Percentiles rank a stretch among this genome's conserved stretches.
These are phyloP conservation scores for Telfairia occidentalis DNA, from an alignment of 331 rosid genomes.

Conservation along the genomic window DNA sequence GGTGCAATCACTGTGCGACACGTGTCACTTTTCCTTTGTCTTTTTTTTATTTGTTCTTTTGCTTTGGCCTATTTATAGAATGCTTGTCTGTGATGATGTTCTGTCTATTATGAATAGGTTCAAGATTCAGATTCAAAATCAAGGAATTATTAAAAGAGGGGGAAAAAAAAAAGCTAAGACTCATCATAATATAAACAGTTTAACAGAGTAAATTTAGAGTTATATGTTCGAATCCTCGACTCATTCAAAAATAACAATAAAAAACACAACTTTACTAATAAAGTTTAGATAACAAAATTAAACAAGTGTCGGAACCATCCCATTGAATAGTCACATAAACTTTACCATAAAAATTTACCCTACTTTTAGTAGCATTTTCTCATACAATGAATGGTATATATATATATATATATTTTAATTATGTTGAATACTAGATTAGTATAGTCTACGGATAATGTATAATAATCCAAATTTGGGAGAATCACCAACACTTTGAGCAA, in stretches of 20 bases:
- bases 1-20: not conserved
- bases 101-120: not conserved
- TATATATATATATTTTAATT: not conserved
- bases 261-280: not conserved
- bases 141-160: not conserved
- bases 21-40: not conserved
- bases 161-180: not conserved
- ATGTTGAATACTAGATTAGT: not conserved
- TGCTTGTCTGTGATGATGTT: not conserved
- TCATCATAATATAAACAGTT: not conserved
- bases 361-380: not conserved
- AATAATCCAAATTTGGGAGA: not conserved
- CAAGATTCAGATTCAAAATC: not conserved
- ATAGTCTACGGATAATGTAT: not conserved
- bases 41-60: not conserved
- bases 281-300: not conserved
- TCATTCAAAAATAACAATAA: too few relatives aligned
- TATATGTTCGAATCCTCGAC: too few relatives aligned
- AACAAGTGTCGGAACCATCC: not conserved
- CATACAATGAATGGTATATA: not conserved
- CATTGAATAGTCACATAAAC: not conserved
- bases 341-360: not conserved
- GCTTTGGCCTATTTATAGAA: not conserved
- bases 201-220: not conserved
- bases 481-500: not conserved